phyloP scores from a whole-genome alignment of 805 yeast species.

The Kuraishia borneana region DNA sequence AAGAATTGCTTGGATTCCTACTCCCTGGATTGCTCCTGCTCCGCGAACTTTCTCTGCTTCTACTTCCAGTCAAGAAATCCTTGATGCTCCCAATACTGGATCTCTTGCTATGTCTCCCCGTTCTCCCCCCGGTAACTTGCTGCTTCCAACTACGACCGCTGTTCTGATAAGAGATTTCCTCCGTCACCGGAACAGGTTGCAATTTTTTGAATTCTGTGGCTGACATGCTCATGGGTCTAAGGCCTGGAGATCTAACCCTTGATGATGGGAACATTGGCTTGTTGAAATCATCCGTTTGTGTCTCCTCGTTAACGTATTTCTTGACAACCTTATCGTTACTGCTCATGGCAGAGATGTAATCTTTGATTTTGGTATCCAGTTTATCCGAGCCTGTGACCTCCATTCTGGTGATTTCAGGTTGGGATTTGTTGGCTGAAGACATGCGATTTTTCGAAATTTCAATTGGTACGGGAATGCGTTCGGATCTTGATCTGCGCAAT shows the following conservation, averaged over 20 bases:
- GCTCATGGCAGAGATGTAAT: constrained; percentile 7
- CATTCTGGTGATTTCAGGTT: not conserved
- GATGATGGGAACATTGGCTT: constrained; percentile 4
- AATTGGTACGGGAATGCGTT: not conserved
- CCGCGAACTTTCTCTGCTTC: constrained; percentile 1
- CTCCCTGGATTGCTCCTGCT: constrained; percentile 2
- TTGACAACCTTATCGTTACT: constrained; percentile 4
- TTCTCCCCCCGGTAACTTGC: constrained; percentile 8
- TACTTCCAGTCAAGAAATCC: constrained; percentile 22
- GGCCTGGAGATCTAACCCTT: constrained; percentile 4
- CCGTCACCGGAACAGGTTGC: constrained; percentile 7
- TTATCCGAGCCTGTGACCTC: constrained; percentile 3
- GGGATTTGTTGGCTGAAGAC: constrained; percentile 1
- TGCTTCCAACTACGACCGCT: constrained; percentile 17
- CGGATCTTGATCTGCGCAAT: not conserved
- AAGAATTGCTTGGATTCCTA: constrained; percentile 4
- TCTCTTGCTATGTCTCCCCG: constrained; percentile 13
- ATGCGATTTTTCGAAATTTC: not conserved
- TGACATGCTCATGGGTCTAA: constrained; percentile 26
- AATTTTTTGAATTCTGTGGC: constrained; percentile 11
- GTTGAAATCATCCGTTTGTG: constrained; percentile 1
- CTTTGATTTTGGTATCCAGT: constrained; percentile 3
- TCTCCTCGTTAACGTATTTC: constrained; percentile 1
- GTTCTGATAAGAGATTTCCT: constrained; percentile 22
- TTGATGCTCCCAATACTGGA: constrained; percentile 23